A percentile compares a stretch with the other conserved stretches of the same genome.
Conservation (phyloP, 352 stramenopile genomes). For the Globisporangium spiculum region DNA sequence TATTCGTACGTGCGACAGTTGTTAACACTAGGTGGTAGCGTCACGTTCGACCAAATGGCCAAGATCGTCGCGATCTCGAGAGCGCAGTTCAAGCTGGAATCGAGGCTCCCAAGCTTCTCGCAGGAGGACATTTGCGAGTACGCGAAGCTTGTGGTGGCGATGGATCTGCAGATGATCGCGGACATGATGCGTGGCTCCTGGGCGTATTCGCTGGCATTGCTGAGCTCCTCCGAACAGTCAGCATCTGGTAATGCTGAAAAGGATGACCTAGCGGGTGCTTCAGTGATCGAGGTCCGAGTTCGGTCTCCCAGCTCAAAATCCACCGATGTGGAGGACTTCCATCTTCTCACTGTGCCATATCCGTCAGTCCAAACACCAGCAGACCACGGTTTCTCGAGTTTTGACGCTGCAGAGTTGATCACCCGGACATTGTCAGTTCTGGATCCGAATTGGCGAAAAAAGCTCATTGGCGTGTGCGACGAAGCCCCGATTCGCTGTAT, state of each 20-base stretch:
- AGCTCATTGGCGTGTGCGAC: slow-evolving; percentile 7
- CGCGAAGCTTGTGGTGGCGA: slow-evolving; percentile 17
- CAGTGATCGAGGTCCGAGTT: slow-evolving; percentile 26
- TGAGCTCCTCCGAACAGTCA: too few species aligned
- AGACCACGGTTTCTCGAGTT: neutral
- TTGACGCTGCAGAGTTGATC: slow-evolving; percentile 10
- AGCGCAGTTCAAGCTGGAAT: neutral
- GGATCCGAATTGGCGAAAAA: slow-evolving; percentile 26
- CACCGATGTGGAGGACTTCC: slow-evolving; percentile 21
- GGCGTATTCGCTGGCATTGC: slow-evolving; percentile 18
- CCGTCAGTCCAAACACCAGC: slow-evolving; percentile 10
- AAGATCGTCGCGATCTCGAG: neutral
- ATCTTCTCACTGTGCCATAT: slow-evolving; percentile 28
- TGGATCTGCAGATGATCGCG: slow-evolving; percentile 19
- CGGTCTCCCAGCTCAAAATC: slow-evolving; percentile 16
- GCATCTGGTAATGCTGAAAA: too few species aligned
- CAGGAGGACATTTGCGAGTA: slow-evolving; percentile 10
- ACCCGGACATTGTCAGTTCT: slow-evolving; percentile 15
- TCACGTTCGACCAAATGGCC: slow-evolving; percentile 5
- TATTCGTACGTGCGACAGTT: neutral
- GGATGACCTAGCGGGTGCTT: neutral
- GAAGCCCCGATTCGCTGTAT: neutral
- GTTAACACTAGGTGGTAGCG: neutral
- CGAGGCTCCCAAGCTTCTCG: neutral
- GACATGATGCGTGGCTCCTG: slow-evolving; percentile 20